Evolutionary conservation across 225 moss, liverwort and hornwort genomes (phyloP), one percentile per base, ranked within the genome.

Genomic region (Bryum argenteum): DNA sequence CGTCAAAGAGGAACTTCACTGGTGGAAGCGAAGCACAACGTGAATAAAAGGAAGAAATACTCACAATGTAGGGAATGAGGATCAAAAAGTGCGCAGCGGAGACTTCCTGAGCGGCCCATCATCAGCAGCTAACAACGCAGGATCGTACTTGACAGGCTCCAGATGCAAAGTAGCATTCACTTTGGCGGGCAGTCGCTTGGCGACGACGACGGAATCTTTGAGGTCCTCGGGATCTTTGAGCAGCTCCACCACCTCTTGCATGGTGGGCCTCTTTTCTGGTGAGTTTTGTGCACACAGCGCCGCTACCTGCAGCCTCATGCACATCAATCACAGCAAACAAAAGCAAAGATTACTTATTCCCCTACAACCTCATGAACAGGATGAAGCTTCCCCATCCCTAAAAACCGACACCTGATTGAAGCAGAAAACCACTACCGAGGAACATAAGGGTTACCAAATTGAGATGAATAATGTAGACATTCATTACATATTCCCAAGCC

Each of bases 201-300:
- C n/a, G n/a, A n/a, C n/a, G n/a, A n/a, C n/a, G n/a, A 10, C n/a
- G 33, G 71, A 61, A 48, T 69, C 83, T 37, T 79, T 67, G 56
- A 75, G 78, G 45, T 81, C 75, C 8, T 78, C 87, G 0, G 66
- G 66, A 33, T 33, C 33, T 80, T 91, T 92, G 14, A 98, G 68
- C 76, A 94, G 82, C 65, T 94, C 89, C 72, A 98, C 92, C 61
- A 94, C 98, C 66, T 91, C 91, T 66, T 85, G 83, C 98, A 98
- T 98, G 21, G 85, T 94, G 60, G 98, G 98, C 8, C 98, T 85
- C 37, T 86, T 87, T 56, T 94, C 94, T 39, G 94, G 91, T 7
- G 88, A 61, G 45, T 85, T 94, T 63, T 98, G 98, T 3, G 98
- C 98, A 81, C 98, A 98, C 71, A 90, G 83, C 1, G 89, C 91